A percentile compares a stretch with the other conserved stretches of the same genome.
These are phyloP conservation scores for Vicia sativa DNA, from an alignment of 306 rosid genomes.

Conservation along the genomic window DNA sequence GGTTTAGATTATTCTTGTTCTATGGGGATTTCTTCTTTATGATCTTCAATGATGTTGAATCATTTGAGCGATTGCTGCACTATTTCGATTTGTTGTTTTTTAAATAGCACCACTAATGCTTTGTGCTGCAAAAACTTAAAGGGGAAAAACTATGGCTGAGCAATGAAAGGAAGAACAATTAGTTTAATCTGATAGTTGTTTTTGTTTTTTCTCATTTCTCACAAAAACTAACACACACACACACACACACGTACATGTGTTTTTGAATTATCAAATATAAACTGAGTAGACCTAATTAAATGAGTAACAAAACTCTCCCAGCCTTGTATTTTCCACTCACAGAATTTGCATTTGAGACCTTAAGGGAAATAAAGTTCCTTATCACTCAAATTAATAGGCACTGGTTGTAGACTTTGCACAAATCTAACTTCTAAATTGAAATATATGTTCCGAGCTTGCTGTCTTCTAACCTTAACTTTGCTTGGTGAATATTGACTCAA, in stretches of 20 bases:
- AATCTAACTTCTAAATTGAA: slow-evolving; percentile 26
- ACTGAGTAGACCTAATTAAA: not conserved
- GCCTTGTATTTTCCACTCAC: not conserved
- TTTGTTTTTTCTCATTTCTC: not conserved
- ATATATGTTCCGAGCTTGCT: slow-evolving; percentile 20
- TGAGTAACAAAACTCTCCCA: not conserved
- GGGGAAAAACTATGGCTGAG: not conserved
- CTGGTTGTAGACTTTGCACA: slow-evolving; percentile 9
- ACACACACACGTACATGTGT: too few species aligned
- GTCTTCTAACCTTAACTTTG: slow-evolving; percentile 33
- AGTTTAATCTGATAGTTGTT: not conserved
- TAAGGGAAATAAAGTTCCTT: not conserved
- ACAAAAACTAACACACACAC: too few species aligned
- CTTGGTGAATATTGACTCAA: slow-evolving; percentile 29
- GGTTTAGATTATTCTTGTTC: not conserved
- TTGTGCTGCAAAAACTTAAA: not conserved
- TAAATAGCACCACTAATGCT: not conserved
- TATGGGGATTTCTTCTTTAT: not conserved
- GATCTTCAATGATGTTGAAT: not conserved
- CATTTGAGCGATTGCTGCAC: slow-evolving; percentile 1
- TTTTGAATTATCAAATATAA: not conserved
- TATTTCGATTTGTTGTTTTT: not conserved
- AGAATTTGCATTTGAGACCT: not conserved
- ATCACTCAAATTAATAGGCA: not conserved
- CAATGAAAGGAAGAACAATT: not conserved